Evolutionary conservation across 305 asterid genomes (phyloP).

Genomic region (Fraxinus paxiana): DNA sequence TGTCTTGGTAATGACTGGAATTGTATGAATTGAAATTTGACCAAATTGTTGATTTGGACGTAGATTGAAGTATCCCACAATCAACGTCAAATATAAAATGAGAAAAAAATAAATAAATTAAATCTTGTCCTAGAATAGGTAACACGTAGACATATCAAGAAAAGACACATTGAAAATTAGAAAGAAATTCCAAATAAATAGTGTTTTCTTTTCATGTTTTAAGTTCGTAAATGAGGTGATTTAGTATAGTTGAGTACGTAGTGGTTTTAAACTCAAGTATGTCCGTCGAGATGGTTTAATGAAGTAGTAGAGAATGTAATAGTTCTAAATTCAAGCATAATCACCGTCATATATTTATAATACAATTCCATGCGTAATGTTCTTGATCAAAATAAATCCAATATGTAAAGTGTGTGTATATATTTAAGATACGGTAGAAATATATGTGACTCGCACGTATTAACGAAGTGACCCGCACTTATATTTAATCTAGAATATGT

Average conservation of each 20-base stretch:
- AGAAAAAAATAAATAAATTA: not conserved
- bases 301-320: too few species aligned
- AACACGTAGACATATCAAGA: not conserved
- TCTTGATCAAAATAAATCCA: not conserved
- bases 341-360: too few species aligned
- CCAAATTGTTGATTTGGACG: not conserved
- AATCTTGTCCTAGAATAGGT: not conserved
- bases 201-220: not conserved
- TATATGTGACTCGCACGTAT: not conserved
- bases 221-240: not conserved
- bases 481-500: not conserved
- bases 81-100: not conserved
- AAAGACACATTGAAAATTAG: not conserved
- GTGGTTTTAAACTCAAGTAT: too few species aligned
- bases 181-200: not conserved
- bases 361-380: too few species aligned
- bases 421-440: not conserved
- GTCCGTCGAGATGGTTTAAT: too few species aligned
- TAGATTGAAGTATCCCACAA: not conserved
- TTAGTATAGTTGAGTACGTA: too few species aligned
- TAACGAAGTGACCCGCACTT: not conserved
- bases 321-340: too few species aligned
- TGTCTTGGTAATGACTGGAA: not conserved
- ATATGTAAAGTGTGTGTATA: too few species aligned
- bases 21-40: slow-evolving; percentile 1